These are phyloP conservation scores for Phytophthora lateralis DNA, from an alignment of 352 stramenopile species.

Conservation along the genomic window DNA sequence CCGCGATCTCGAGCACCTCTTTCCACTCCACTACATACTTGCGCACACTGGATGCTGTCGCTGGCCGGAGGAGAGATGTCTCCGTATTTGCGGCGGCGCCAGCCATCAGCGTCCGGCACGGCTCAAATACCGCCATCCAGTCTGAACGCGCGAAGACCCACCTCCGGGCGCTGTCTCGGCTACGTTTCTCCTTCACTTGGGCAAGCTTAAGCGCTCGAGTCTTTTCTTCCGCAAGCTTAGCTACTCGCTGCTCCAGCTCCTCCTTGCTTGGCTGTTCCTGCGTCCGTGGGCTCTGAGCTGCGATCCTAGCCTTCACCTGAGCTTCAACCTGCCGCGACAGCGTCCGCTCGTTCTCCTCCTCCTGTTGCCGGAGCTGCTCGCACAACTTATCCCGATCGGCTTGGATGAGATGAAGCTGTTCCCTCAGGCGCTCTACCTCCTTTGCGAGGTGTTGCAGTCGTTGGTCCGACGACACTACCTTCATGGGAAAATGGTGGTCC, in stretches of 20 bases:
- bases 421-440: slow-evolving; percentile 19
- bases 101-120: slow-evolving; percentile 20
- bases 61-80: slow-evolving; percentile 28
- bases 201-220: background rate
- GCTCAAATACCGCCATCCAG: slow-evolving; percentile 35
- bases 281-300: slow-evolving; percentile 1
- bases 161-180: slow-evolving; percentile 23
- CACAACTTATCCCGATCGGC: slow-evolving; percentile 26
- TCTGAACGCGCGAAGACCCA: slow-evolving; percentile 31
- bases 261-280: slow-evolving; percentile 10
- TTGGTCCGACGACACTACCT: slow-evolving; percentile 19
- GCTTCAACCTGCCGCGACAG: slow-evolving; percentile 18
- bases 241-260: slow-evolving; percentile 18
- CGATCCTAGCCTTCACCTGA: slow-evolving; percentile 11
- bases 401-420: slow-evolving; percentile 18
- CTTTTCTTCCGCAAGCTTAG: slow-evolving; percentile 17
- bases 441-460: slow-evolving; percentile 17
- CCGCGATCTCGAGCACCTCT: slow-evolving; percentile 29
- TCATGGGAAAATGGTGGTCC: slow-evolving; percentile 42
- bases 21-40: slow-evolving; percentile 34
- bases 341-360: slow-evolving; percentile 28
- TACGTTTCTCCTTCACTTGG: slow-evolving; percentile 10
- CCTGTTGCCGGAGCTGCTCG: slow-evolving; percentile 27
- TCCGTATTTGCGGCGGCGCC: slow-evolving; percentile 2
- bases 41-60: slow-evolving; percentile 1